A percentile compares a stretch with the other conserved stretches of the same genome.
These are phyloP conservation scores for Cryptosporidium parvum DNA, from an alignment of 169 alveolate species.

Conservation along the genomic window DNA sequence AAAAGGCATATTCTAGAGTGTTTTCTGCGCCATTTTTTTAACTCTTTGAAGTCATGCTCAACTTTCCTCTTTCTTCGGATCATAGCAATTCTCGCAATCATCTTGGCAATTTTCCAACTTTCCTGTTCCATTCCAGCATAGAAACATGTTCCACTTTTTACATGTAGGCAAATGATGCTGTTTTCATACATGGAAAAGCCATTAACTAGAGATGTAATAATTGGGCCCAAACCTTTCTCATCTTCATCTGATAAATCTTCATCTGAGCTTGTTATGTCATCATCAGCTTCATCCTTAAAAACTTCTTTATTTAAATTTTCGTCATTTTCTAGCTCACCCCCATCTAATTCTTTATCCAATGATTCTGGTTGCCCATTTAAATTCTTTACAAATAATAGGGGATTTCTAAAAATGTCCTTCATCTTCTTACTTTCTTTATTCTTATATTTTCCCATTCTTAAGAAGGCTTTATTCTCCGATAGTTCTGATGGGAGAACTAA, in stretches of 20 bases:
- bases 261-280: conserved; percentile 33
- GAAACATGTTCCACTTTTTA: conserved; percentile 82
- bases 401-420: conserved; percentile 49
- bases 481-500: conserved; percentile 80
- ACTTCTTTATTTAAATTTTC: conserved; percentile 21
- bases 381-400: conserved; percentile 53
- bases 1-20: conserved; percentile 82
- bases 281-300: conserved; percentile 12
- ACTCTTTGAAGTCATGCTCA: conserved; percentile 77
- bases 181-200: conserved; percentile 83
- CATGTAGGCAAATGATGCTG: conserved; percentile 81
- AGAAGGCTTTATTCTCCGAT: conserved; percentile 64
- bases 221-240: conserved; percentile 81
- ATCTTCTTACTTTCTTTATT: conserved; percentile 23
- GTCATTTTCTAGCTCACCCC: background rate
- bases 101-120: conserved; percentile 82
- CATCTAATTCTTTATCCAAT: background rate
- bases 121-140: conserved; percentile 85
- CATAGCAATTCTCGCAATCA: conserved; percentile 82
- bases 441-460: conserved; percentile 34
- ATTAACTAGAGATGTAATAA: conserved; percentile 81
- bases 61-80: conserved; percentile 80
- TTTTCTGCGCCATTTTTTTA: conserved; percentile 82
- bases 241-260: conserved; percentile 49
- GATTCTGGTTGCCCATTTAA: conserved; percentile 5